These are phyloP conservation scores for Tubosaeta sp. DNA, from an alignment of 768 basidiomycete species.

Conservation along the genomic window DNA sequence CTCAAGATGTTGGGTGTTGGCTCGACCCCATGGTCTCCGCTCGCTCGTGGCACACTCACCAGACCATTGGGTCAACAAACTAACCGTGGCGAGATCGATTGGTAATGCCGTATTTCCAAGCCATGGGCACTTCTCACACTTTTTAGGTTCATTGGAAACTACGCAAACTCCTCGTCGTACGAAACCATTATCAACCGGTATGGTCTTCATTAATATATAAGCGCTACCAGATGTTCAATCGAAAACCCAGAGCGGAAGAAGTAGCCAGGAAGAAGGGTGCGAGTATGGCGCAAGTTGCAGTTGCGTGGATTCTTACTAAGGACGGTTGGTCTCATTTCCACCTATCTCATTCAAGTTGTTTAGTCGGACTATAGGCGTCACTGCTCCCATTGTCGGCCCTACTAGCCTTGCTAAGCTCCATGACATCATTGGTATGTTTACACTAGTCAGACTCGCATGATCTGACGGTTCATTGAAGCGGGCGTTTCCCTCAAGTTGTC, in stretches of 20 bases:
- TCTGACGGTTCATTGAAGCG: conserved; percentile 18
- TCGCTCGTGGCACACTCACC: conserved; percentile 35
- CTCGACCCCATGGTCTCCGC: conserved; percentile 43
- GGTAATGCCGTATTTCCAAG: conserved; percentile 8
- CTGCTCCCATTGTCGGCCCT: conserved; percentile 43
- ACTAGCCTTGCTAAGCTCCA: conserved; percentile 38
- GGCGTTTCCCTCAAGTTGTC: conserved; percentile 41
- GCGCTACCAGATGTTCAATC: neutral
- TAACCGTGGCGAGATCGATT: conserved; percentile 20
- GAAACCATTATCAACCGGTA: conserved; percentile 28
- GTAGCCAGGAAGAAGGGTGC: conserved; percentile 34
- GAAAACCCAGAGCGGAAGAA: conserved; percentile 34
- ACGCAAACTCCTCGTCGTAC: conserved; percentile 22
- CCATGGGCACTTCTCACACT: conserved; percentile 3
- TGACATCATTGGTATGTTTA: conserved; percentile 36
- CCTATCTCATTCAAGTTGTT: neutral
- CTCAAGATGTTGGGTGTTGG: conserved; percentile 44
- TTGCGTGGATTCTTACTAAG: conserved; percentile 37
- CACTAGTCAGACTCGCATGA: neutral
- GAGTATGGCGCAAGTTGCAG: conserved; percentile 41
- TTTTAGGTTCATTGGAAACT: conserved; percentile 23
- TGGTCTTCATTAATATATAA: neutral
- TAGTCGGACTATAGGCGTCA: conserved; percentile 23
- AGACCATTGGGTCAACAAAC: conserved; percentile 32
- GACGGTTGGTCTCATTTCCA: conserved; percentile 17